These are phyloP conservation scores for Penicillium olsonii DNA, from an alignment of 2,329 filamentous ascomycete genomes.

Conservation along the genomic window DNA sequence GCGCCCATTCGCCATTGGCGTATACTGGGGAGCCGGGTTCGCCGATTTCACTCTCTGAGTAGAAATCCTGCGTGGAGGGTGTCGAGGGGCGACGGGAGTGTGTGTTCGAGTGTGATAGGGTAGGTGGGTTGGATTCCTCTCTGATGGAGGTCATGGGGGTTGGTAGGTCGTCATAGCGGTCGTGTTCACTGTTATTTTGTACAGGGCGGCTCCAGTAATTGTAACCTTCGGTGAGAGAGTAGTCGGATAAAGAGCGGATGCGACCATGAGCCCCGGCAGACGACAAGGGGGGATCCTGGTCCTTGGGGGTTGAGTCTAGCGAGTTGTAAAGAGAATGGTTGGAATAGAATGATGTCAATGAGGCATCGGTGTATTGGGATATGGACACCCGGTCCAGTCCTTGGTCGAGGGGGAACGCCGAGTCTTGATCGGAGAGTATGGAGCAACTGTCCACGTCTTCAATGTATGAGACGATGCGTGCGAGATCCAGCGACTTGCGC, in stretches of 20 bases:
- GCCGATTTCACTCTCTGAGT: conserved; percentile 31
- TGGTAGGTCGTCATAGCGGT: conserved; percentile 5
- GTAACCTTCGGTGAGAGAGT: conserved; percentile 15
- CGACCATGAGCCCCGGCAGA: conserved; percentile 20
- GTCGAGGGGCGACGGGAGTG: conserved; percentile 14
- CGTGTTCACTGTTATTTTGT: neutral
- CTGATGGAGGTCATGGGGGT: conserved; percentile 12
- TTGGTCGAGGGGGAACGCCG: conserved; percentile 22
- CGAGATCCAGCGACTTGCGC: conserved; percentile 37
- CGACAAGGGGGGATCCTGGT: conserved; percentile 20
- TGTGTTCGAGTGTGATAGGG: conserved; percentile 4
- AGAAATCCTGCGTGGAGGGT: conserved; percentile 20
- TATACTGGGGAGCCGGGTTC: conserved; percentile 34
- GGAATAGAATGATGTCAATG: conserved; percentile 25
- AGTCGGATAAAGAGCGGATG: conserved; percentile 24
- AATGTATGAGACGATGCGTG: conserved; percentile 38
- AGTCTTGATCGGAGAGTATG: conserved; percentile 24
- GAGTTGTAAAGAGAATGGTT: conserved; percentile 21
- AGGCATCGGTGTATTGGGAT: conserved; percentile 27
- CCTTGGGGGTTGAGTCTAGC: conserved; percentile 13
- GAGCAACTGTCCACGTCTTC: conserved; percentile 35
- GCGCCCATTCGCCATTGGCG: conserved; percentile 27
- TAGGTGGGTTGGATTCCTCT: conserved; percentile 12
- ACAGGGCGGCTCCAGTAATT: conserved; percentile 13
- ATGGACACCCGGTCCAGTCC: conserved; percentile 21